These are phyloP conservation scores for Chrysanthemum lavandulifolium DNA, from an alignment of 129 eudicot species.

Conservation along the genomic window DNA sequence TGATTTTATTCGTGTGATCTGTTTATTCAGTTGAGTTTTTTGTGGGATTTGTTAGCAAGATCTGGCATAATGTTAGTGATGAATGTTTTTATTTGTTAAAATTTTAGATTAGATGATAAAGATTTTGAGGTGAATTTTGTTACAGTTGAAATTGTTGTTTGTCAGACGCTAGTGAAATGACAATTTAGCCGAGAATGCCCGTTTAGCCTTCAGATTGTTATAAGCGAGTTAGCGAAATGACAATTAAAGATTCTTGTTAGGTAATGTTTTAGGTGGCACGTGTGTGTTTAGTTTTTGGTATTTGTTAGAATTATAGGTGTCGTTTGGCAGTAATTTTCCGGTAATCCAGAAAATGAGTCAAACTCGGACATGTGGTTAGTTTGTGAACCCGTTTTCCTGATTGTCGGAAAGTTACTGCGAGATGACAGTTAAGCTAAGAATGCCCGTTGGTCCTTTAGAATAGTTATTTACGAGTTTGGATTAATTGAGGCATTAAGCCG, in stretches of 20 bases:
- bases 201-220: not conserved
- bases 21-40: not conserved
- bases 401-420: too few relatives aligned
- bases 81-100: not conserved
- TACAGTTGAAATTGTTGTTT: too few relatives aligned
- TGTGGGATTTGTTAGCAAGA: slow-evolving; percentile 17
- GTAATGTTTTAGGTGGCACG: not conserved
- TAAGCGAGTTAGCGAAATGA: not conserved
- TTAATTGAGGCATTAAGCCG: too few relatives aligned
- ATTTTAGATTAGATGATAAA: not conserved
- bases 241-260: slow-evolving; percentile 9
- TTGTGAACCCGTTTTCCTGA: too few relatives aligned
- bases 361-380: too few relatives aligned
- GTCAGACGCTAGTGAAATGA: not conserved
- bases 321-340: too few relatives aligned
- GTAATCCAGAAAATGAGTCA: too few relatives aligned
- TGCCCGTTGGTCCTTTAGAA: too few relatives aligned
- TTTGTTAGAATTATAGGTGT: not conserved
- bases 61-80: slow-evolving; percentile 21
- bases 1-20: slow-evolving; percentile 27
- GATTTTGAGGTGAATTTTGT: not conserved
- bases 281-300: slow-evolving; percentile 4
- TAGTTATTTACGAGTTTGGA: too few relatives aligned
- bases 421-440: too few relatives aligned
- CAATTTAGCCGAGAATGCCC: too few relatives aligned